phyloP scores from a whole-genome alignment of 768 basidiomycete genomes.

The Favolaschia claudopus region DNA sequence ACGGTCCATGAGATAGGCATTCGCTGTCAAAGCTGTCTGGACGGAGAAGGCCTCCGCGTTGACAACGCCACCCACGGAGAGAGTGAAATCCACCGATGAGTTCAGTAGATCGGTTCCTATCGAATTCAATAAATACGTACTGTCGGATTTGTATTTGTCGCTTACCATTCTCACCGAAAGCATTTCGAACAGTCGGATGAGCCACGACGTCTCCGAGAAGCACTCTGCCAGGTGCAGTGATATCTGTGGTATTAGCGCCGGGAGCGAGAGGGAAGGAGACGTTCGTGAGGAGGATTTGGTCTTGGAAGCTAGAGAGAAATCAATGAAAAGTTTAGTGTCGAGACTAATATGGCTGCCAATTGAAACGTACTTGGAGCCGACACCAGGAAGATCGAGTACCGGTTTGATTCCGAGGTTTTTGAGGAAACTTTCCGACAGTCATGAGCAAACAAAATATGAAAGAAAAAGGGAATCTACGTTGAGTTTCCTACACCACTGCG shows the following conservation, averaged over 20 bases:
- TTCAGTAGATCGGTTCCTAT: slow-evolving; percentile 8
- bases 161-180: slow-evolving; percentile 21
- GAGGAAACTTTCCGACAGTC: slow-evolving; percentile 6
- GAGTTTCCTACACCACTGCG: slow-evolving; percentile 27
- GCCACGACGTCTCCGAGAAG: slow-evolving; percentile 16
- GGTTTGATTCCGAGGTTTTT: slow-evolving; percentile 18
- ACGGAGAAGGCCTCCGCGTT: slow-evolving; percentile 4
- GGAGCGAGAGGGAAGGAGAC: slow-evolving; percentile 20
- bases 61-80: slow-evolving; percentile 23
- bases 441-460: not conserved
- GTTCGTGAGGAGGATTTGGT: slow-evolving; percentile 21
- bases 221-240: slow-evolving; percentile 2
- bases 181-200: slow-evolving; percentile 16
- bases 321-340: too few relatives aligned
- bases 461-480: not conserved
- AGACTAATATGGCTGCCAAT: too few relatives aligned
- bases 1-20: slow-evolving; percentile 25
- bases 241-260: slow-evolving; percentile 18
- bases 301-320: slow-evolving; percentile 29
- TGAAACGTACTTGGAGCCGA: slow-evolving; percentile 23
- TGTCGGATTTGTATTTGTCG: too few relatives aligned
- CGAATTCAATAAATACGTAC: too few relatives aligned
- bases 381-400: slow-evolving; percentile 29
- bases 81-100: slow-evolving; percentile 10
- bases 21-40: slow-evolving; percentile 16